These are phyloP conservation scores for Candida caryicola DNA, from an alignment of 805 yeast species.

Conservation along the genomic window DNA sequence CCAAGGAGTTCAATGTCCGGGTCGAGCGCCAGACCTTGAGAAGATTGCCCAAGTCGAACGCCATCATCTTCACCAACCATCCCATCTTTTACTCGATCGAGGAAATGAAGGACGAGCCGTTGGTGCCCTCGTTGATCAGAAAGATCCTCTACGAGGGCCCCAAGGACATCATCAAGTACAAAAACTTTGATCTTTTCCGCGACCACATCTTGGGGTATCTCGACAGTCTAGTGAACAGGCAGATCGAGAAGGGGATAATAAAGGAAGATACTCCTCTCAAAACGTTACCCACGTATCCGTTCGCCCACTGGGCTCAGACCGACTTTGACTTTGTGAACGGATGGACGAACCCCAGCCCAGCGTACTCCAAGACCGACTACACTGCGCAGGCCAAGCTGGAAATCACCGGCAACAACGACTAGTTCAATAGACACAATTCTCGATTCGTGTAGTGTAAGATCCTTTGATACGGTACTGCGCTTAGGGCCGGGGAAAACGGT, in stretches of 20 bases:
- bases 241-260: constrained; percentile 55
- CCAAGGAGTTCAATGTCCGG: constrained; percentile 59
- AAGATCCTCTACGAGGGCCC: constrained; percentile 68
- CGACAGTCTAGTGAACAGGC: constrained; percentile 56
- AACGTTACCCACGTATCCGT: constrained; percentile 61
- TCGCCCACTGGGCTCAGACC: constrained; percentile 53
- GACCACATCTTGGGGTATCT: constrained; percentile 59
- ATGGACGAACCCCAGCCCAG: constrained; percentile 36
- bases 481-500: too few relatives aligned
- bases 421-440: too few relatives aligned
- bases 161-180: constrained; percentile 60
- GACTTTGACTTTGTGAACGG: constrained; percentile 40
- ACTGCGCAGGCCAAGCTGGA: constrained; percentile 21
- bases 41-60: constrained; percentile 60
- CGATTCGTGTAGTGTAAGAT: too few relatives aligned
- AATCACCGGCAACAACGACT: constrained; percentile 12
- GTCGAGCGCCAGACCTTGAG: constrained; percentile 73
- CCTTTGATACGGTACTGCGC: too few relatives aligned
- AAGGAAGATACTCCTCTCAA: constrained; percentile 53
- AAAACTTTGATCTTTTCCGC: constrained; percentile 55
- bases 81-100: constrained; percentile 77
- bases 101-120: constrained; percentile 74
- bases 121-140: constrained; percentile 71
- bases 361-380: constrained; percentile 22
- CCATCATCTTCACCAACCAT: constrained; percentile 72